Base-by-base conservation (phyloP, 306 rosid species). In the Cucurbita argyrosperma region DNA sequence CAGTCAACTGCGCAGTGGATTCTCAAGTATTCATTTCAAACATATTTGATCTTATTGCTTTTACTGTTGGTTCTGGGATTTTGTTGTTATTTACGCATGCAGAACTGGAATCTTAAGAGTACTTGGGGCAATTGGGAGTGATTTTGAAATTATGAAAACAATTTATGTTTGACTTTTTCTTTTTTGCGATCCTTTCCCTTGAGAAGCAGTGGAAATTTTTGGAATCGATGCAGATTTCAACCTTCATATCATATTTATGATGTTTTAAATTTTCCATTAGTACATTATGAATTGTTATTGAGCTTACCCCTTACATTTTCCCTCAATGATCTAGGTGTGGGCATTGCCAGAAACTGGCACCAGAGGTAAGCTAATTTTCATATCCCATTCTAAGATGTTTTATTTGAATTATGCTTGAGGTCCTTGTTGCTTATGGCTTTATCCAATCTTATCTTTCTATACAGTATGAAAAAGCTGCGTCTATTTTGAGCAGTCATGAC, bases 341-440 rank as follows among this genome's bases (percentile, higher is more conserved):
- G n/a, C 96, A 91, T 87, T 95, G 99, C 73, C 84, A 88, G 97
- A 83, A 79, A 64, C 92, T 95, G 53, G 96, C 90, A 62, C 99
- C 99, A 4, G 99, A 95, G 99, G 99, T 95, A 75, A 75, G 16
- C 45, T 62, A 63, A 5, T 15, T 71, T 72, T 71, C 46, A 38
- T 21, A n/a, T 62, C 54, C 11, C 14, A 11, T 52, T 52, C 9
- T 50, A 50, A 46, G 42, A 9, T 50, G 62, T 49, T 75, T 52
- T 4, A 19, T 42, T 35, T 63, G 38, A 50, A 16, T 50, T 62
- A 18, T 40, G 0, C 53, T 63, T 50, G 42, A n/a, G 26, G 15
- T 35, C 38, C 5, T 37, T 73, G 50, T 53, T 26, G 13, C 21
- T 38, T 30, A n/a, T 76, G 42, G 42, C 11, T 30, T 14, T 26